A percentile compares a stretch with the other conserved stretches of the same genome.
These are phyloP conservation scores for Colletotrichum sp. DNA, from an alignment of 2,329 filamentous ascomycete genomes.

Conservation along the genomic window DNA sequence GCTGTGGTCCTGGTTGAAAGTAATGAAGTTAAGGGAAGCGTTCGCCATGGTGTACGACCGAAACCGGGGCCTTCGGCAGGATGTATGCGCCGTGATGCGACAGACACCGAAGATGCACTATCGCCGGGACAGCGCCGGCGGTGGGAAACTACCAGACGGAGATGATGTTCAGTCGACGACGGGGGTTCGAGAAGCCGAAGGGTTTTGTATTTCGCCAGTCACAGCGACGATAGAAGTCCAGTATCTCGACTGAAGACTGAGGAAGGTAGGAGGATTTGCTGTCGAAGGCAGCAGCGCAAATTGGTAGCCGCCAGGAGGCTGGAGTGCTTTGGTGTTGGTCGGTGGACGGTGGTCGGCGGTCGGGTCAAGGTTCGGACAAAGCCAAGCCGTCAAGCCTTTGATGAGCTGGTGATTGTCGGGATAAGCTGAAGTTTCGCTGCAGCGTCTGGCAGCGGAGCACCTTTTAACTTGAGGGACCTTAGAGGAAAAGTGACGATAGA, in stretches of 20 bases:
- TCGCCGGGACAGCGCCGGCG: slow-evolving; percentile 5
- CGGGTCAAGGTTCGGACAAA: not conserved
- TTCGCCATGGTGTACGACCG: slow-evolving; percentile 57
- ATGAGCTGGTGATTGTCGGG: not conserved
- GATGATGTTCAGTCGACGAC: not conserved
- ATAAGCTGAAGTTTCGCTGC: not conserved
- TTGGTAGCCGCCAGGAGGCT: not conserved
- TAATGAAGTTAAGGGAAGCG: slow-evolving; percentile 93
- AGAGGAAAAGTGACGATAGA: not conserved
- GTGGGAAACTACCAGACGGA: not conserved
- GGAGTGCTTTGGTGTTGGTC: not conserved
- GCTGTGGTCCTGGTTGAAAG: slow-evolving; percentile 99
- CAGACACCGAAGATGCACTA: not conserved
- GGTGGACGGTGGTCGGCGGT: not conserved
- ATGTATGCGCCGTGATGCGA: not conserved
- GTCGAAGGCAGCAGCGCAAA: not conserved
- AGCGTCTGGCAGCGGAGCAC: not conserved
- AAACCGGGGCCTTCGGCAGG: not conserved
- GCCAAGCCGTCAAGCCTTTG: not conserved
- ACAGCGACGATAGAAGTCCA: not conserved
- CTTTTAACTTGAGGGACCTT: not conserved
- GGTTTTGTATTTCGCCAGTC: not conserved
- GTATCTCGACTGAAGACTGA: not conserved
- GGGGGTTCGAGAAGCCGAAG: not conserved
- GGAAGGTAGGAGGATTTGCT: not conserved